phyloP scores from a whole-genome alignment of 2,329 filamentous ascomycete species.

The Aureobasidium melanogenum region DNA sequence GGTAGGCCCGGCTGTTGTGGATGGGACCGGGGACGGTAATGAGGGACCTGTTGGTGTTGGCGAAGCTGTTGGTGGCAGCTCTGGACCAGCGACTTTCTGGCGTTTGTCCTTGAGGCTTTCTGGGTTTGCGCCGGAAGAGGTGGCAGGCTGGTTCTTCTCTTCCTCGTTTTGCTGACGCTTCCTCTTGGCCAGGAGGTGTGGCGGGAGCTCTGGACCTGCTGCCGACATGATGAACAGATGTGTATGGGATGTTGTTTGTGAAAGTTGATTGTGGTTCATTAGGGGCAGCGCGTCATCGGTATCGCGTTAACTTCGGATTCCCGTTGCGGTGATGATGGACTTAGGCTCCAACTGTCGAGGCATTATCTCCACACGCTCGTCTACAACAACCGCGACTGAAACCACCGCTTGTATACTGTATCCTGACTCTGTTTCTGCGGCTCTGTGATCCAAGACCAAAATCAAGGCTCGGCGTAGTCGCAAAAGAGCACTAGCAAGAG shows the following conservation, averaged over 20 bases:
- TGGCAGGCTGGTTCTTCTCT: slow-evolving; percentile 26
- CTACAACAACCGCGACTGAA: background rate
- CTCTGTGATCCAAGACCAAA: background rate
- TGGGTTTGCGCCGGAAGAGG: slow-evolving; percentile 30
- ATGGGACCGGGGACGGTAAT: slow-evolving; percentile 19
- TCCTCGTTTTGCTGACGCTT: slow-evolving; percentile 40
- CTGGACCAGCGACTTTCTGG: slow-evolving; percentile 46
- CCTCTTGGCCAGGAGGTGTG: slow-evolving; percentile 49
- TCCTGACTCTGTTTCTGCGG: background rate
- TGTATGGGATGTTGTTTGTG: background rate
- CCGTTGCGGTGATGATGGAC: background rate
- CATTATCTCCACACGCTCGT: background rate
- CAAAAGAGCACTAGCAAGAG: background rate
- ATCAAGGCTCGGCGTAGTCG: background rate
- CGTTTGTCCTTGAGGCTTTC: slow-evolving; percentile 41
- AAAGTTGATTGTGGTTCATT: no score
- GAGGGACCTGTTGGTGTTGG: background rate
- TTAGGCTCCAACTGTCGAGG: background rate
- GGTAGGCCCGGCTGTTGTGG: slow-evolving; percentile 22
- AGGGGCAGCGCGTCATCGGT: slow-evolving; percentile 2
- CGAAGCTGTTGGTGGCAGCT: slow-evolving; percentile 32
- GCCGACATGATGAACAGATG: slow-evolving; percentile 47
- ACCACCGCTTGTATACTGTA: background rate
- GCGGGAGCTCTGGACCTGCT: slow-evolving; percentile 62
- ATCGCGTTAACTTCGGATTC: background rate